Percentiles rank a stretch among this genome's conserved stretches.
Evolutionary conservation across 345 rosid genomes (phyloP).

Genomic region (Citrus trifoliata): DNA sequence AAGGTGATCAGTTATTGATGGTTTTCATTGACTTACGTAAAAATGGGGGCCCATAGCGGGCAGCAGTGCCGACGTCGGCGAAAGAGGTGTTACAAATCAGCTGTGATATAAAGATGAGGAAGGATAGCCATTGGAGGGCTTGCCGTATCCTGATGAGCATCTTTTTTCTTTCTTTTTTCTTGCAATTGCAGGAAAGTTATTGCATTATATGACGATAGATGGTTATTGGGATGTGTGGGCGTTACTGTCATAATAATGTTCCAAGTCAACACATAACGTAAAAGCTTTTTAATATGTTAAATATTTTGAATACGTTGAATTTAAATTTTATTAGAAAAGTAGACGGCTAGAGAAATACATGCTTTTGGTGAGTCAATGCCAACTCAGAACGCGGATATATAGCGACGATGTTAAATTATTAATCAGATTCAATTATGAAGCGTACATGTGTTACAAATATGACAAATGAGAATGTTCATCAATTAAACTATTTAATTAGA

Average conservation of each 20-base stretch:
- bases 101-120: not conserved
- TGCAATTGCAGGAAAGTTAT: not conserved
- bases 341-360: not conserved
- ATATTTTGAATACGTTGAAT: not conserved
- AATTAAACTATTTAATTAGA: too few relatives aligned
- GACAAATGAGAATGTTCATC: too few relatives aligned
- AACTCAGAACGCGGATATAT: not conserved
- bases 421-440: not conserved
- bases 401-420: not conserved
- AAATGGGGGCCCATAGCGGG: slow-evolving; percentile 44
- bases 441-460: too few relatives aligned
- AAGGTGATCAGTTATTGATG: too few relatives aligned
- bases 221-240: too few relatives aligned
- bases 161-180: not conserved
- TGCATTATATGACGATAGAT: too few relatives aligned
- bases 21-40: slow-evolving; percentile 32
- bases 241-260: too few relatives aligned
- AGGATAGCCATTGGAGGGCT: not conserved
- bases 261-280: not conserved
- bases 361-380: not conserved
- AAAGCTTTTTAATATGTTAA: not conserved
- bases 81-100: not conserved
- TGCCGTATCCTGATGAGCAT: not conserved
- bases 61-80: slow-evolving; percentile 52
- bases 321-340: not conserved